phyloP scores from a whole-genome alignment of 2,329 filamentous ascomycete genomes.

The Fusarium marasasianum region DNA sequence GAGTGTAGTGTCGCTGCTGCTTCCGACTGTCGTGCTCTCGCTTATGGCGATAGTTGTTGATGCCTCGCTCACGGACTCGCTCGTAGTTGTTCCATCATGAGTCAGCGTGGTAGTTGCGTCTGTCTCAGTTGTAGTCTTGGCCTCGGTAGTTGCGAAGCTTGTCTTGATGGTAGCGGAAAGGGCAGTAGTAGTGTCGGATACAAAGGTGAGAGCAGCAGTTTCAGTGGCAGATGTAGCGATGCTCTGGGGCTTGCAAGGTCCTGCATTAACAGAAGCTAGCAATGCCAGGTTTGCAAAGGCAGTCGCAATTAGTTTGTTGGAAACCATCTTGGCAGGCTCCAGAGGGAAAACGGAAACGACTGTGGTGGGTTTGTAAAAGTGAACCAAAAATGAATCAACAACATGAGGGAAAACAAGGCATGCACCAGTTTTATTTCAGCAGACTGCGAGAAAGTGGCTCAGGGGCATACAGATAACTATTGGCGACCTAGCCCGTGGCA shows the following conservation, averaged over 20 bases:
- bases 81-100: neutral
- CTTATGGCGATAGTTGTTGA: neutral
- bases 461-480: neutral
- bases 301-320: neutral
- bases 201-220: neutral
- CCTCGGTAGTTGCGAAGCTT: no score
- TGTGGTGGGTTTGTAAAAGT: no score
- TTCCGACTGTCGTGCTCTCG: rapidly evolving
- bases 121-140: neutral
- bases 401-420: rapidly evolving
- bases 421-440: neutral
- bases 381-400: neutral
- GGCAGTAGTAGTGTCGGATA: neutral
- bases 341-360: neutral
- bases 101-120: neutral
- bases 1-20: rapidly evolving
- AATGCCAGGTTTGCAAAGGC: neutral
- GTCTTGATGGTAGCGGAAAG: neutral
- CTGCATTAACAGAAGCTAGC: neutral
- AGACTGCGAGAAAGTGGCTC: rapidly evolving
- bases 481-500: no score
- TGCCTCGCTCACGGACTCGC: neutral
- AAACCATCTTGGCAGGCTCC: neutral
- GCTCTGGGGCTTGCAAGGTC: neutral
- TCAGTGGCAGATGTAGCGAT: neutral